Evolutionary conservation across 345 rosid species (phyloP), one percentile per base, ranked within the genome.

Genomic region (Ailanthus altissimus): DNA sequence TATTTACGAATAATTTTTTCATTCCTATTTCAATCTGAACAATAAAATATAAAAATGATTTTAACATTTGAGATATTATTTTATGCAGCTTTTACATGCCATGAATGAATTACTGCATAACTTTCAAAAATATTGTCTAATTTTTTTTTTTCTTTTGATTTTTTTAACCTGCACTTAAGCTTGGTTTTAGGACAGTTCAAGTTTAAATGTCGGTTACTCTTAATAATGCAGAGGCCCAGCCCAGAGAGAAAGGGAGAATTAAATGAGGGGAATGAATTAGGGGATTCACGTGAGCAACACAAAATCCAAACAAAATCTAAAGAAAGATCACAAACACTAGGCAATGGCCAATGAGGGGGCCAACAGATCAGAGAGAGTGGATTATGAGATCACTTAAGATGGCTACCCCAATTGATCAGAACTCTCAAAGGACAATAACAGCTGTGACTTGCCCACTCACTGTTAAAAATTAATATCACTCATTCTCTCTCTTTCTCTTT

Each of bases 261-360:
- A 62, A 81, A 85, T 79, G 84, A 5, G 67, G 66, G 9, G 9
- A 51, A 40, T 57, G 47, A 75, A 67, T 54, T 40, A 72, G 38
- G 75, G 73, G 85, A 65, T 49, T 82, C 85, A 82, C 87, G 85
- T 84, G 85, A 80, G 79, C 38, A 58, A 40, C 82, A 75, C 70
- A 83, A 77, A 79, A 83, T 81, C 88, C 79, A 79, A 75, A 84
- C 80, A 70, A 76, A 84, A 76, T 82, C 85, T 70, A 61, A 72
- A 23, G 81, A 72, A 73, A 82, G 87, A 84, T 83, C 51, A 61
- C 75, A 79, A 40, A 50, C 14, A 61, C 28, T 63, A 40, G 79
- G 12, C 77, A 61, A 32, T 75, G 51, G 49, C 77, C 82, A 51
- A 67, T 72, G 7, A 72, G 74, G 78, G 79, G 72, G 72, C 64